Evolutionary conservation across 129 eudicot species (phyloP).

Genomic region (Pittosporum tobira): DNA sequence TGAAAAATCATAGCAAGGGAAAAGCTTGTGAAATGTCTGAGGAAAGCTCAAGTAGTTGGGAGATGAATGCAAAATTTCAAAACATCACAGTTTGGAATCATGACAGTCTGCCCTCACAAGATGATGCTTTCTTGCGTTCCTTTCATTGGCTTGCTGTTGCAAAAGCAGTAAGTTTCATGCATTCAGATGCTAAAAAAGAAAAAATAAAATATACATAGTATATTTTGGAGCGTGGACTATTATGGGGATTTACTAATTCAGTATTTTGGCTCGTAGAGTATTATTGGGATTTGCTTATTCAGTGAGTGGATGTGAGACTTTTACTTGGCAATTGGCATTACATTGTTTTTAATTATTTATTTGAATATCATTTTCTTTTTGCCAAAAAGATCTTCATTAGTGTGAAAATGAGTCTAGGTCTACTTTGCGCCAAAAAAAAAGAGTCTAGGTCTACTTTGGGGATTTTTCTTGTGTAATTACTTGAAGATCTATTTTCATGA

Average conservation of each 20-base stretch:
- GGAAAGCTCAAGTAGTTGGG: conserved; percentile 40
- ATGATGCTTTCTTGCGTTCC: conserved; percentile 73
- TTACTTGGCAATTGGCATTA: background rate
- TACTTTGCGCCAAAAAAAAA: background rate
- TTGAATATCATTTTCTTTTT: background rate
- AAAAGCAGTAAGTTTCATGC: conserved; percentile 55
- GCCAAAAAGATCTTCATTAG: background rate
- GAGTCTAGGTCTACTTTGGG: background rate
- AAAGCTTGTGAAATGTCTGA: conserved; percentile 29
- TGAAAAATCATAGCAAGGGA: conserved; percentile 32
- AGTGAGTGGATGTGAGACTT: too few species aligned
- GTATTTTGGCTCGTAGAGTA: too few species aligned
- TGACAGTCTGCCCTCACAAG: conserved; percentile 82
- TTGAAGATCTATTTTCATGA: background rate
- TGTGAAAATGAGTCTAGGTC: background rate
- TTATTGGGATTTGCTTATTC: too few species aligned
- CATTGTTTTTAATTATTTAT: too few species aligned
- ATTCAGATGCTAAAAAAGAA: too few species aligned
- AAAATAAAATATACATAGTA: too few species aligned
- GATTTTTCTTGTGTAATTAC: background rate
- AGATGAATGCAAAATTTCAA: conserved; percentile 54
- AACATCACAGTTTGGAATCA: conserved; percentile 82
- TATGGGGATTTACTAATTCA: too few species aligned
- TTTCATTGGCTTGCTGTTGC: conserved; percentile 88
- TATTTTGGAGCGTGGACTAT: too few species aligned